Percentiles rank a stretch among this genome's conserved stretches.
phyloP scores from a whole-genome alignment of 495 filamentous ascomycete species.

The Hypoxylon rickii region DNA sequence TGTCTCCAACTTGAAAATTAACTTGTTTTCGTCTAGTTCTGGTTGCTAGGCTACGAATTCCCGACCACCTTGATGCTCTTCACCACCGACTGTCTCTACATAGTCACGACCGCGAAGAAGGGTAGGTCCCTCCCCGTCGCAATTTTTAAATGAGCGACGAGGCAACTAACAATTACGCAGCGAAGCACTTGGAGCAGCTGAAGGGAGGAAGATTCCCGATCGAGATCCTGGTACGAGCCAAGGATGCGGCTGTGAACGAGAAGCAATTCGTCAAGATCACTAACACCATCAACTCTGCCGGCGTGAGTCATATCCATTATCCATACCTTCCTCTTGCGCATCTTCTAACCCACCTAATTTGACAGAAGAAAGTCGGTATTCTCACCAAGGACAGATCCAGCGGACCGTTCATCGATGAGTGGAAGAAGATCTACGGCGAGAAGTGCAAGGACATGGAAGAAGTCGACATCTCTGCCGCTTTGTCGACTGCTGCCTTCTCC shows the following conservation, averaged over 20 bases:
- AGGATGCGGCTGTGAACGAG: constrained; percentile 85
- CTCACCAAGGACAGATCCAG: constrained; percentile 79
- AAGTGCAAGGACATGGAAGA: constrained; percentile 84
- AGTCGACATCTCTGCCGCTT: constrained; percentile 79
- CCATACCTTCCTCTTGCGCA: not conserved
- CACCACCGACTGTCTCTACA: constrained; percentile 82
- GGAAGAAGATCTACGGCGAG: constrained; percentile 79
- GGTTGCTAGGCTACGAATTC: constrained; percentile 98
- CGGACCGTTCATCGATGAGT: constrained; percentile 94
- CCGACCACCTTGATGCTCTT: constrained; percentile 92
- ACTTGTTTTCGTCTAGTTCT: constrained; percentile 67
- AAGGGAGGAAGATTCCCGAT: constrained; percentile 90
- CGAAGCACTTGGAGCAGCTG: constrained; percentile 89
- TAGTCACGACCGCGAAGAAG: constrained; percentile 97
- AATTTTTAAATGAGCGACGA: not conserved
- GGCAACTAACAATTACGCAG: constrained; percentile 52
- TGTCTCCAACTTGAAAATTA: not conserved
- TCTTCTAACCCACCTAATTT: constrained; percentile 4
- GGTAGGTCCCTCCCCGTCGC: constrained; percentile 56
- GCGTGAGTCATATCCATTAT: constrained; percentile 62
- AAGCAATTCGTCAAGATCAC: constrained; percentile 82
- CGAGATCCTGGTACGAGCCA: constrained; percentile 85
- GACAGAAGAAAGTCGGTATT: constrained; percentile 86
- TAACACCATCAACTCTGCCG: constrained; percentile 83
- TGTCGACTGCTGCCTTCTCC: constrained; percentile 84